phyloP scores from a whole-genome alignment of 73 alveolate genomes.

The Paramecium bursaria region DNA sequence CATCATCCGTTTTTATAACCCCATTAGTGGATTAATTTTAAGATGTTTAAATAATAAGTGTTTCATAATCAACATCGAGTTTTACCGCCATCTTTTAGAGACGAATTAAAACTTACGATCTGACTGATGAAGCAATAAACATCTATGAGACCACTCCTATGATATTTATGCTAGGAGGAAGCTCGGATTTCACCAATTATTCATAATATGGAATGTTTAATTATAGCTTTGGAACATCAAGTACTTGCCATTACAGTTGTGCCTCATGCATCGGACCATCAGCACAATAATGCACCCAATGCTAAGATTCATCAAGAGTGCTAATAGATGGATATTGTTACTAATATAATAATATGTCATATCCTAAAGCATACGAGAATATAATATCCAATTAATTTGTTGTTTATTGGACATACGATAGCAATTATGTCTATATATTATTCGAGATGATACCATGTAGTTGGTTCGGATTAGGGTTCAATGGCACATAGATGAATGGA shows the following conservation, averaged over 20 bases:
- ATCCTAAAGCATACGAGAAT: not conserved
- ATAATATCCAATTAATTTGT: not conserved
- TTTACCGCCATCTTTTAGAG: constrained; percentile 18
- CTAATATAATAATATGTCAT: too few species aligned
- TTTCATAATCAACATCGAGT: not conserved
- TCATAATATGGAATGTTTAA: constrained; percentile 8
- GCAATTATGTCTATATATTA: not conserved
- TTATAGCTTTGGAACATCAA: not conserved
- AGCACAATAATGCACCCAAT: constrained; percentile 18
- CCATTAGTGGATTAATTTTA: constrained; percentile 1
- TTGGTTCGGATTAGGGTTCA: constrained; percentile 60
- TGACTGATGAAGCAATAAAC: not conserved
- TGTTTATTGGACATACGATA: constrained; percentile 15
- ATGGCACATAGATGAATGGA: not conserved
- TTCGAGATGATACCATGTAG: constrained; percentile 3
- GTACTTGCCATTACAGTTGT: constrained; percentile 42
- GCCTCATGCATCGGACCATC: constrained; percentile 43
- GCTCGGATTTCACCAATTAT: not conserved
- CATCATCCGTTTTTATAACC: not conserved
- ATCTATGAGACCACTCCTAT: not conserved
- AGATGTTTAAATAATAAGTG: constrained; percentile 12
- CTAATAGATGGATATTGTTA: not conserved
- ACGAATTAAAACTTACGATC: not conserved
- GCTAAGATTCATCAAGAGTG: not conserved
- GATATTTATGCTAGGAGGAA: not conserved